A percentile compares a stretch with the other conserved stretches of the same genome.
phyloP scores from a whole-genome alignment of 208 protist genomes.

The Blastocrithidia nonstop region DNA sequence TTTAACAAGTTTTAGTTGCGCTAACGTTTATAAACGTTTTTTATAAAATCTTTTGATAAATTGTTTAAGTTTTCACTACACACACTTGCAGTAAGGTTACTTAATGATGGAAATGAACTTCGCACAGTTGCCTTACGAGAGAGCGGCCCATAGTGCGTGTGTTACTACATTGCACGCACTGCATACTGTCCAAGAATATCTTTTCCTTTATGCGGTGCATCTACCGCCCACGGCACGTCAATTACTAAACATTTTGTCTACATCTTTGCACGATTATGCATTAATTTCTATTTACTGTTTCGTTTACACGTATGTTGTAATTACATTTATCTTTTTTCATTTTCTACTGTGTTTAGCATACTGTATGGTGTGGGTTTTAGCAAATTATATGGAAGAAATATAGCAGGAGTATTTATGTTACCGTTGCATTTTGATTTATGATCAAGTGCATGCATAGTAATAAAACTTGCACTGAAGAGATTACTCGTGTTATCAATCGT shows the following conservation, averaged over 20 bases:
- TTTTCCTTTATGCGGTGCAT: constrained; percentile 40
- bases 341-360: constrained; percentile 16
- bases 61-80: background rate
- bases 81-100: background rate
- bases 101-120: background rate
- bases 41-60: background rate
- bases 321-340: background rate
- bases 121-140: background rate
- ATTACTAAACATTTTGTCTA: no score
- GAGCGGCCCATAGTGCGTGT: background rate
- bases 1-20: background rate
- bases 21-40: background rate
- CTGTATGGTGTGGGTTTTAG: constrained; percentile 39
- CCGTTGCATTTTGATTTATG: background rate
- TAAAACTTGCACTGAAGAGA: constrained; percentile 11
- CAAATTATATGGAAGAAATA: constrained; percentile 43
- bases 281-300: background rate
- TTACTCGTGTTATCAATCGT: constrained; percentile 3
- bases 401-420: background rate
- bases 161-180: constrained; percentile 11
- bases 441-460: background rate
- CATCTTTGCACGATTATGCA: constrained; percentile 5
- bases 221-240: constrained; percentile 71
- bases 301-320: background rate
- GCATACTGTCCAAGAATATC: constrained; percentile 26